Evolutionary conservation across 2,329 filamentous ascomycete species (phyloP), one percentile per base, ranked within the genome.

Genomic region (Neurospora sp.): DNA sequence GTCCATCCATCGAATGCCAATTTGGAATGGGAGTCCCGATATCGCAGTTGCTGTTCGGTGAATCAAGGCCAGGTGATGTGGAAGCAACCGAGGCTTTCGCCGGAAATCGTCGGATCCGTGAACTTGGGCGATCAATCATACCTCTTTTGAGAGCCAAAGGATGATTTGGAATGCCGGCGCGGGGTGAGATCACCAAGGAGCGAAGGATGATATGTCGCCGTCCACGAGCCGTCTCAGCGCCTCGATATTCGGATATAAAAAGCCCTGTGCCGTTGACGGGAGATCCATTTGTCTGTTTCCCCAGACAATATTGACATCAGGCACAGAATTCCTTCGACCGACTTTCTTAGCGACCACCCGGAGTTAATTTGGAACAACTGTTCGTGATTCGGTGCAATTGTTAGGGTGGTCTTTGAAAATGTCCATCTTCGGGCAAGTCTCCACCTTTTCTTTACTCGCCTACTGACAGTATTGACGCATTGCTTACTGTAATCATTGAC

Each of bases 401-500:
- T n/a, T 62, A 8, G 67, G 65, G 23, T n/a, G 52, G 37, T 41
- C 67, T 8, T n/a, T 46, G 6, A 66, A 43, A 2, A 72, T 72
- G 72, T 70, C 73, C 38, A 73, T 71, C 46, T 73, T 71, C 43
- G 68, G 68, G 72, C 67, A 70, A 70, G 69, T 65, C 43, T 11
- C 68, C 41, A 46, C 39, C 36, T 69, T 37, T 67, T 62, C 8
- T 62, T 62, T 65, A 69, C 39, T 39, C 39, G n/a, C 68, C 39
- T 70, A 67, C 66, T 68, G 68, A 71, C 73, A 73, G 52, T 8
- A 62, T 62, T 33, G 28, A 33, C 52, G 52, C 52, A 62, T 62
- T 33, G 52, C 52, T 62, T n/a, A 62, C 52, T 62, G 28, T 62
- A 62, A 62, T 62, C 52, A 62, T 17, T 62, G 52, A 33, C 52